Evolutionary conservation across 192 early-diverging fungal species (phyloP).

Genomic region (Jimgerdemannia lactiflua): DNA sequence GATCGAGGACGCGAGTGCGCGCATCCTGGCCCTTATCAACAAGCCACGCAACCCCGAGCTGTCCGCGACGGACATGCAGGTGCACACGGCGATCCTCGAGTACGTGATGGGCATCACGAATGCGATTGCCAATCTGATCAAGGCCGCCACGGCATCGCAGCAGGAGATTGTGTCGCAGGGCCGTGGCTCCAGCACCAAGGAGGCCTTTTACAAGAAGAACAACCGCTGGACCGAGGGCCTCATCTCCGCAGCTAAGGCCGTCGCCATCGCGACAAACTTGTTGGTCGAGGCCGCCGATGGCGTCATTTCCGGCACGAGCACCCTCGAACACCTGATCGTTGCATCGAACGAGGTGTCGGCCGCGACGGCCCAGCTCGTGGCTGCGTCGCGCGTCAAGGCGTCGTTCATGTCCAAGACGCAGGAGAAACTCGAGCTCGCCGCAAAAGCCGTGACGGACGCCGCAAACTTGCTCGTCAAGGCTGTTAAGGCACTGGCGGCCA

Average conservation of each 20-base stretch:
- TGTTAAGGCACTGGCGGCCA: slow-evolving; percentile 80
- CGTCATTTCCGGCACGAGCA: slow-evolving; percentile 85
- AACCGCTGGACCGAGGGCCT: slow-evolving; percentile 99
- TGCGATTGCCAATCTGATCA: slow-evolving; percentile 92
- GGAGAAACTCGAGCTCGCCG: slow-evolving; percentile 89
- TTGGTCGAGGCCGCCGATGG: slow-evolving; percentile 97
- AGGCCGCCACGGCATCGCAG: slow-evolving; percentile 92
- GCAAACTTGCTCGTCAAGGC: slow-evolving; percentile 88
- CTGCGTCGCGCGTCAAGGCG: slow-evolving; percentile 94
- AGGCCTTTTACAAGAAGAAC: slow-evolving; percentile 99
- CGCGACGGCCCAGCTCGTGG: slow-evolving; percentile 94
- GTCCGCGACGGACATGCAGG: slow-evolving; percentile 77
- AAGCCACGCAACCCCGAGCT: slow-evolving; percentile 71
- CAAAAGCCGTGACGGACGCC: slow-evolving; percentile 91
- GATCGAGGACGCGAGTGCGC: slow-evolving; percentile 86
- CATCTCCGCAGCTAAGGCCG: slow-evolving; percentile 93
- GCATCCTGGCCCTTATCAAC: slow-evolving; percentile 76
- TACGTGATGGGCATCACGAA: slow-evolving; percentile 91
- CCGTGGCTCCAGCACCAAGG: slow-evolving; percentile 70
- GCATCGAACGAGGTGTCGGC: slow-evolving; percentile 96
- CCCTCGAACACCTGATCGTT: slow-evolving; percentile 95
- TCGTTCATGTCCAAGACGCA: slow-evolving; percentile 91
- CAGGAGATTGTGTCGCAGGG: slow-evolving; percentile 97
- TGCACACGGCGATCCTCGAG: slow-evolving; percentile 88
- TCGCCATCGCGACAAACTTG: slow-evolving; percentile 89